Evolutionary conservation across 2,329 filamentous ascomycete genomes (phyloP).

Genomic region (Emericellopsis atlantica): DNA sequence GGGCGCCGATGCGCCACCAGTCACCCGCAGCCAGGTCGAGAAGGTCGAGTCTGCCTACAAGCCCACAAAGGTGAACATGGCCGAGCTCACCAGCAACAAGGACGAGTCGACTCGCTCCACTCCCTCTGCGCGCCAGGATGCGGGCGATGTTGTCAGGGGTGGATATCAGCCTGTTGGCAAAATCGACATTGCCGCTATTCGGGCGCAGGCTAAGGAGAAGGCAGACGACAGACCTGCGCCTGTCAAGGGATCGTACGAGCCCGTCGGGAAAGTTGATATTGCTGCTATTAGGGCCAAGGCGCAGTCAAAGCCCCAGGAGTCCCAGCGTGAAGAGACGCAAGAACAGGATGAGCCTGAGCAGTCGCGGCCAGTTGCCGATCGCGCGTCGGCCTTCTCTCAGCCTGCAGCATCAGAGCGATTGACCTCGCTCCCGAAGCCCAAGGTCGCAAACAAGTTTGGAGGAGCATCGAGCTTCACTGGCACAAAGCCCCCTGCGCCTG

Average conservation of each 20-base stretch:
- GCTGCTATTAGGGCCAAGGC: slow-evolving; percentile 80
- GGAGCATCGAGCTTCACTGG: slow-evolving; percentile 62
- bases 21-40: slow-evolving; percentile 76
- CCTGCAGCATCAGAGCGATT: slow-evolving; percentile 58
- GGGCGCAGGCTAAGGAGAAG: slow-evolving; percentile 56
- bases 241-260: slow-evolving; percentile 90
- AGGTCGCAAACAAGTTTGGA: slow-evolving; percentile 82
- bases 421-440: slow-evolving; percentile 84
- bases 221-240: slow-evolving; percentile 70
- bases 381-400: slow-evolving; percentile 59
- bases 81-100: slow-evolving; percentile 65
- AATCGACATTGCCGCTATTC: slow-evolving; percentile 89
- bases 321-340: slow-evolving; percentile 7
- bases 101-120: slow-evolving; percentile 52
- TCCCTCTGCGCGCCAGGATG: slow-evolving; percentile 28
- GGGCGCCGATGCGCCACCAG: slow-evolving; percentile 85
- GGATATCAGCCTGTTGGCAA: slow-evolving; percentile 91
- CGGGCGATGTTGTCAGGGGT: slow-evolving; percentile 63
- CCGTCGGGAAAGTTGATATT: slow-evolving; percentile 93
- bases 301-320: slow-evolving; percentile 42
- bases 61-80: slow-evolving; percentile 90
- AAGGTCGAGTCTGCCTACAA: slow-evolving; percentile 90
- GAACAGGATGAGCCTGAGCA: slow-evolving; percentile 15
- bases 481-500: slow-evolving; percentile 78
- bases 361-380: slow-evolving; percentile 58